A percentile compares a stretch with the other conserved stretches of the same genome.
Evolutionary conservation across 345 rosid genomes (phyloP).

Genomic region (Salix suchowensis): DNA sequence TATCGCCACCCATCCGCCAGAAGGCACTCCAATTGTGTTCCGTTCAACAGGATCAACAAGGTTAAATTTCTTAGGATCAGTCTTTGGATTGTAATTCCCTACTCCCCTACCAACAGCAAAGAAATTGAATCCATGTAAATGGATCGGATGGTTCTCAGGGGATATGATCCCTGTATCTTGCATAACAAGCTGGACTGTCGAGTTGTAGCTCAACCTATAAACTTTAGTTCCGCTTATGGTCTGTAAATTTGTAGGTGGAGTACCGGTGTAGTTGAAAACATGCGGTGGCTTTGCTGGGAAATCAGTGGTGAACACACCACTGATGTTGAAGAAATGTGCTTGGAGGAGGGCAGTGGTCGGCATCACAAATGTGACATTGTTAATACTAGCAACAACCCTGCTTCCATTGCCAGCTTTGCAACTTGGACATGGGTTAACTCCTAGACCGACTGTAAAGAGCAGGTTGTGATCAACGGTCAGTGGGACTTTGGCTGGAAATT

Average conservation of each 20-base stretch:
- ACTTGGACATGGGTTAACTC: constrained; percentile 54
- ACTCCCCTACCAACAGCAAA: constrained; percentile 31
- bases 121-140: constrained; percentile 43
- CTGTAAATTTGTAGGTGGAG: constrained; percentile 15
- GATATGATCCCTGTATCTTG: constrained; percentile 42
- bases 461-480: constrained; percentile 46
- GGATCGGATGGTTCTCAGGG: constrained; percentile 38
- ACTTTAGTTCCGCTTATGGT: constrained; percentile 30
- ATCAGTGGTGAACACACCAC: constrained; percentile 37
- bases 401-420: constrained; percentile 56
- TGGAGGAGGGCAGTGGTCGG: constrained; percentile 53
- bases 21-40: constrained; percentile 68
- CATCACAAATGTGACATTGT: constrained; percentile 64
- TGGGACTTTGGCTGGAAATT: constrained; percentile 59
- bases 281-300: constrained; percentile 36
- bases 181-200: constrained; percentile 35
- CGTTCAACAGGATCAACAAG: constrained; percentile 75
- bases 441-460: constrained; percentile 42
- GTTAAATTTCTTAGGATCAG: constrained; percentile 38
- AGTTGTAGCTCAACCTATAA: constrained; percentile 26
- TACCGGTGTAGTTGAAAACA: constrained; percentile 26
- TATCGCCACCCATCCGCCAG: constrained; percentile 73
- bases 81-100: constrained; percentile 31
- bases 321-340: constrained; percentile 50
- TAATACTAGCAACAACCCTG: constrained; percentile 47